phyloP scores from a whole-genome alignment of 306 rosid species.

The Prinsepia uniflora region DNA sequence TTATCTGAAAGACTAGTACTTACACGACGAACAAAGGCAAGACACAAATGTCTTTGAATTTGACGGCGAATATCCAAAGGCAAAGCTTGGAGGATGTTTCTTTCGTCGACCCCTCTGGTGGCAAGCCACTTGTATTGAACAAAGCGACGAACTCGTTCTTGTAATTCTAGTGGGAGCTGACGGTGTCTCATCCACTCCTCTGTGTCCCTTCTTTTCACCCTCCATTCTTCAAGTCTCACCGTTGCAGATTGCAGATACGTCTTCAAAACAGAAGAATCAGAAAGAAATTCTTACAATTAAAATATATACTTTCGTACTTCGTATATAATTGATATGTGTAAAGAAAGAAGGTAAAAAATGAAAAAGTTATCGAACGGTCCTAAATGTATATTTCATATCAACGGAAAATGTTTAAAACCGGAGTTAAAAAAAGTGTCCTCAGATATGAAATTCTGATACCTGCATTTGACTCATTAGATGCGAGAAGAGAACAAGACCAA shows the following conservation, averaged over 20 bases:
- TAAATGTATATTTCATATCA: too few relatives aligned
- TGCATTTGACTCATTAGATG: conserved; percentile 93
- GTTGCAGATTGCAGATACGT: conserved; percentile 73
- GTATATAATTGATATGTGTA: too few relatives aligned
- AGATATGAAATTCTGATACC: conserved; percentile 34
- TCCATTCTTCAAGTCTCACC: conserved; percentile 88
- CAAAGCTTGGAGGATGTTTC: conserved; percentile 58
- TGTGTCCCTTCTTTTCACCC: conserved; percentile 73
- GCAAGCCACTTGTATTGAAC: conserved; percentile 90
- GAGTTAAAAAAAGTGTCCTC: too few relatives aligned
- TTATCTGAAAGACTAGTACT: conserved; percentile 13
- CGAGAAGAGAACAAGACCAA: conserved; percentile 75
- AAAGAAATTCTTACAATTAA: background rate
- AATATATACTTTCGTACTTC: too few relatives aligned
- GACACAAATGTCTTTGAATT: conserved; percentile 86
- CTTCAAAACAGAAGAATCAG: conserved; percentile 27
- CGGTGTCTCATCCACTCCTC: conserved; percentile 99
- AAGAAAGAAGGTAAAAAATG: too few relatives aligned
- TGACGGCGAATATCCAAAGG: conserved; percentile 80
- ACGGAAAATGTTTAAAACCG: too few relatives aligned
- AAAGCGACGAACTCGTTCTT: conserved; percentile 73
- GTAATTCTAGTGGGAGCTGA: conserved; percentile 69
- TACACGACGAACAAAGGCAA: conserved; percentile 77
- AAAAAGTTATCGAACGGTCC: too few relatives aligned
- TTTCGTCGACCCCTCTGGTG: conserved; percentile 88